Conservation (phyloP, 768 basidiomycete species). For the Hypholoma sublateritium region DNA sequence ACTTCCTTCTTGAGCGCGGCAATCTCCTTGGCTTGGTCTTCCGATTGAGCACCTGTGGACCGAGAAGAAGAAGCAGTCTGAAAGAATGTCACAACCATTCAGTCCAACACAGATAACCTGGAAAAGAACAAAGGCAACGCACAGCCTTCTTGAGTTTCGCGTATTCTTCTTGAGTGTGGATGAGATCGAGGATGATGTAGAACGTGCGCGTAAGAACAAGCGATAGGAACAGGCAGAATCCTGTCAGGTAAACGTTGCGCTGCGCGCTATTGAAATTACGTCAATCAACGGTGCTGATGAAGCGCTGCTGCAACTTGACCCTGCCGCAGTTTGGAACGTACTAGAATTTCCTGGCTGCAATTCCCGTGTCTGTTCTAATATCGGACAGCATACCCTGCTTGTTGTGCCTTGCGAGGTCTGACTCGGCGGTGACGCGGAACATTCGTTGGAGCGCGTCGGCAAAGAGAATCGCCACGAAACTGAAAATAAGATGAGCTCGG, state of each 20-base stretch:
- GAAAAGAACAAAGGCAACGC: conserved; percentile 8
- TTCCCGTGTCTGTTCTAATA: conserved; percentile 79
- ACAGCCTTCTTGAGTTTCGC: conserved; percentile 74
- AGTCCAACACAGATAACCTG: not conserved
- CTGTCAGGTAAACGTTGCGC: conserved; percentile 90
- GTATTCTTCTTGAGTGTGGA: conserved; percentile 87
- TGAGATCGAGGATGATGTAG: conserved; percentile 88
- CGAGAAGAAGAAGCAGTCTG: conserved; percentile 14
- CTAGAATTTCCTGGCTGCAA: conserved; percentile 95
- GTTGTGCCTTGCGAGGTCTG: conserved; percentile 62
- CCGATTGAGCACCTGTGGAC: conserved; percentile 20
- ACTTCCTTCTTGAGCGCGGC: conserved; percentile 70
- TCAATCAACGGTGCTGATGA: not conserved
- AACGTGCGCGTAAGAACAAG: conserved; percentile 92
- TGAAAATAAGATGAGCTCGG: conserved; percentile 19
- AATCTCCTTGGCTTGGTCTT: conserved; percentile 55
- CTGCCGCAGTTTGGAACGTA: conserved; percentile 33
- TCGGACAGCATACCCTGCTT: conserved; percentile 51
- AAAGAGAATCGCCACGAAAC: conserved; percentile 86
- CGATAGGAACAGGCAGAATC: conserved; percentile 93
- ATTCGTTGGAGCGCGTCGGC: conserved; percentile 92
- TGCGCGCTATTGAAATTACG: conserved; percentile 56
- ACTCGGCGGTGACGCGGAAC: conserved; percentile 75
- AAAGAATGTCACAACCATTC: not conserved
- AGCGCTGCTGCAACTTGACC: not conserved